Percentiles rank a stretch among this genome's conserved stretches.
Conservation (phyloP, 208 protist genomes). For the Trypanosoma mega region DNA sequence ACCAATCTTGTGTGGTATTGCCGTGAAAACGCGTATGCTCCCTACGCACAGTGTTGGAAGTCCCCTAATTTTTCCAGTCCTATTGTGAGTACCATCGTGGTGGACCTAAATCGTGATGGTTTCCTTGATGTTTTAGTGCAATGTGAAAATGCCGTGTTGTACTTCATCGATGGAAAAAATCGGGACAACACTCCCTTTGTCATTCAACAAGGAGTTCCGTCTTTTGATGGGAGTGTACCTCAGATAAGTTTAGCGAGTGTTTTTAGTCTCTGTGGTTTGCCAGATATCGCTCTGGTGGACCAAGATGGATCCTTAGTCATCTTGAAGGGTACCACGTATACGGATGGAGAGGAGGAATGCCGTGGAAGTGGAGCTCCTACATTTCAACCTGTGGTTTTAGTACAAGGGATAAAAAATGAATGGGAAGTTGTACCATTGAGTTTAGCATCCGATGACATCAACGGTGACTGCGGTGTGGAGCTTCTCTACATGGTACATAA, state of each 20-base stretch:
- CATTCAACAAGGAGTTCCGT: background rate
- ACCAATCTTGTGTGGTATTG: slow-evolving; percentile 25
- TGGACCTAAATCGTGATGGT: slow-evolving; percentile 39
- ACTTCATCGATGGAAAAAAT: slow-evolving; percentile 23
- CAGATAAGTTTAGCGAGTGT: slow-evolving; percentile 26
- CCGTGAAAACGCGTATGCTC: background rate
- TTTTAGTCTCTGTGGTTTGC: slow-evolving; percentile 14
- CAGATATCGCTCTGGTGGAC: slow-evolving; percentile 26
- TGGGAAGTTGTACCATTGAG: slow-evolving; percentile 38
- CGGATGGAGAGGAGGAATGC: background rate
- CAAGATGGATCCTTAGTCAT: slow-evolving; percentile 17
- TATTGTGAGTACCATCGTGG: slow-evolving; percentile 53
- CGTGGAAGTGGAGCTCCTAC: slow-evolving; percentile 1
- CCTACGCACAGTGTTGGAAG: slow-evolving; percentile 17
- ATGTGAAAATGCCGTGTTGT: slow-evolving; percentile 37
- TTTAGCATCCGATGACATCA: slow-evolving; percentile 43
- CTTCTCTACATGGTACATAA: slow-evolving; percentile 54
- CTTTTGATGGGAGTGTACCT: slow-evolving; percentile 7
- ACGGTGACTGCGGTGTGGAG: slow-evolving; percentile 65
- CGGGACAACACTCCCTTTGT: slow-evolving; percentile 1
- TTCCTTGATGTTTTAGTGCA: slow-evolving; percentile 45
- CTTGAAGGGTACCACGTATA: slow-evolving; percentile 13
- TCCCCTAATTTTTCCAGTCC: slow-evolving; percentile 8
- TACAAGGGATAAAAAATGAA: slow-evolving; percentile 5
- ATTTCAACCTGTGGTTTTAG: slow-evolving; percentile 9